Evolutionary conservation across 495 filamentous ascomycete species (phyloP).

Genomic region (Penicillium nucicola): DNA sequence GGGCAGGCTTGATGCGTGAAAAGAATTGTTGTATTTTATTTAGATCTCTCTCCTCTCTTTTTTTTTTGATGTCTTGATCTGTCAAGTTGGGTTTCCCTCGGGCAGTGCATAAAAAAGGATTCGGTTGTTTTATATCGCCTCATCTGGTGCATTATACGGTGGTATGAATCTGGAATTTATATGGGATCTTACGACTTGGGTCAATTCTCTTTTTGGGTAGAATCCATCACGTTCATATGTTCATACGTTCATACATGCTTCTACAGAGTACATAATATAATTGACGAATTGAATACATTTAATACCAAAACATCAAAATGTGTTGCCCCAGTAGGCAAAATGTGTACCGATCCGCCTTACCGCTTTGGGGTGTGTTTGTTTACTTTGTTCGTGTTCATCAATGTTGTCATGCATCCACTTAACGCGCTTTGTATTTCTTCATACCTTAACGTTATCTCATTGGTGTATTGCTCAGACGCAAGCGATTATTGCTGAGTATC

Average conservation of each 20-base stretch:
- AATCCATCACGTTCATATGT: constrained; percentile 1
- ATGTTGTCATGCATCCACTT: constrained; percentile 2
- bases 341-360: constrained; percentile 14
- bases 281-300: neutral
- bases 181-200: constrained; percentile 11
- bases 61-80: constrained; percentile 15
- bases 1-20: constrained; percentile 34
- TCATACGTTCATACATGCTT: neutral
- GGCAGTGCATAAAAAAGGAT: constrained; percentile 34
- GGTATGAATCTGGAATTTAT: constrained; percentile 15
- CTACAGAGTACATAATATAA: neutral
- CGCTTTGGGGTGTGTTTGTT: constrained; percentile 27
- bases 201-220: constrained; percentile 9
- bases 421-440: constrained; percentile 8
- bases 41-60: constrained; percentile 43
- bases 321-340: neutral
- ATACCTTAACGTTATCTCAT: constrained; percentile 13
- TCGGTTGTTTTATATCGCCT: constrained; percentile 35
- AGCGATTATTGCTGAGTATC: constrained; percentile 4
- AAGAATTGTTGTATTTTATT: constrained; percentile 27
- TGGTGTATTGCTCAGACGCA: neutral
- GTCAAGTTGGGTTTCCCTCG: constrained; percentile 18
- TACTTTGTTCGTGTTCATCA: constrained; percentile 19
- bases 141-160: constrained; percentile 27
- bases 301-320: too few relatives aligned